Evolutionary conservation across 352 stramenopile genomes (phyloP).

Genomic region (Globisporangium iwayamae): DNA sequence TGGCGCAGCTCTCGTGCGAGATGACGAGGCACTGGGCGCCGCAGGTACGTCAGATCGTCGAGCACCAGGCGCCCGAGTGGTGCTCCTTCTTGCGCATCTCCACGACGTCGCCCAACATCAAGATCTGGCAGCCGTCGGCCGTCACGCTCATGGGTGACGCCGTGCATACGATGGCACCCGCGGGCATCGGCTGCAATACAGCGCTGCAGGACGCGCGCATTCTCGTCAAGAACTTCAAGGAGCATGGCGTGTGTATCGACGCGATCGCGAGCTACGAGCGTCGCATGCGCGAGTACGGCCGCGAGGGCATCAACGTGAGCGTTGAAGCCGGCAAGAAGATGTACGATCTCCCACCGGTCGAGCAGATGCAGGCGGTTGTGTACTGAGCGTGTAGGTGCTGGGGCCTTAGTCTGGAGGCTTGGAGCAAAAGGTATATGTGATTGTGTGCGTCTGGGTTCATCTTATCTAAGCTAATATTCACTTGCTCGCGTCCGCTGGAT

Average conservation of each 20-base stretch:
- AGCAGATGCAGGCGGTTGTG: constrained; percentile 41
- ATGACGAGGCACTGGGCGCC: constrained; percentile 52
- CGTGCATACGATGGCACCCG: constrained; percentile 57
- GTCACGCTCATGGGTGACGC: constrained; percentile 62
- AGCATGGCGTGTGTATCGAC: constrained; percentile 41
- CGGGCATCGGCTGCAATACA: constrained; percentile 51
- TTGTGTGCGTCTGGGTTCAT: too few relatives aligned
- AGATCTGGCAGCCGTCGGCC: constrained; percentile 32
- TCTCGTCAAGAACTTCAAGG: constrained; percentile 38
- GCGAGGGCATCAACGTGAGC: constrained; percentile 38
- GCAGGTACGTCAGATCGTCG: constrained; percentile 37
- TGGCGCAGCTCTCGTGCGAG: constrained; percentile 41
- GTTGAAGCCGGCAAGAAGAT: constrained; percentile 42
- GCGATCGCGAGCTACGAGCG: constrained; percentile 52
- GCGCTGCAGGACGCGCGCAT: constrained; percentile 48
- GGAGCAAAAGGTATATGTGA: too few relatives aligned
- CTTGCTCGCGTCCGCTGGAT: too few relatives aligned
- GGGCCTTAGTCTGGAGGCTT: too few relatives aligned
- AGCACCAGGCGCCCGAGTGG: constrained; percentile 40
- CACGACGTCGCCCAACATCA: constrained; percentile 49
- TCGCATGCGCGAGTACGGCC: constrained; percentile 44
- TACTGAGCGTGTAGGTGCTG: constrained; percentile 8
- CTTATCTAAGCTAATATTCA: too few relatives aligned
- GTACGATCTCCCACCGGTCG: constrained; percentile 35
- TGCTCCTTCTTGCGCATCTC: constrained; percentile 61